Evolutionary conservation across 2,329 filamentous ascomycete genomes (phyloP).

Genomic region (Pseudopithomyces maydicus): DNA sequence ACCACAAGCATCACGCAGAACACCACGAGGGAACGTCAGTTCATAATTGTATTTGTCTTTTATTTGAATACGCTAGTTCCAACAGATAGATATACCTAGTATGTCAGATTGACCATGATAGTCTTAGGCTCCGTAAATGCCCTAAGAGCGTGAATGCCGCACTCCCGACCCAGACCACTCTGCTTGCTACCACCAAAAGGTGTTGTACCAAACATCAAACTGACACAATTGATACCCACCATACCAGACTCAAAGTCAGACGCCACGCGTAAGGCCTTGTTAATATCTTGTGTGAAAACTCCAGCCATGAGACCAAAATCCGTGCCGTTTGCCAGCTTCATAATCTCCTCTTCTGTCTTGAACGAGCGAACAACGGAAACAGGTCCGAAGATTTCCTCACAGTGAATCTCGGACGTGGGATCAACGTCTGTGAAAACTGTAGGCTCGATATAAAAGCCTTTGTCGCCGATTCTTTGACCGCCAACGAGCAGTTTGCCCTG

Average conservation of each 20-base stretch:
- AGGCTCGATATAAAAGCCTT: conserved; percentile 42
- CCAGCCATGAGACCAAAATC: conserved; percentile 46
- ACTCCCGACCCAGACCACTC: conserved; percentile 57
- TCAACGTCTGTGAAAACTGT: conserved; percentile 42
- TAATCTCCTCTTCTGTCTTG: conserved; percentile 47
- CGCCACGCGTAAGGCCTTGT: conserved; percentile 39
- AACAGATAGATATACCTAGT: conserved; percentile 17
- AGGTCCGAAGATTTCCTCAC: conserved; percentile 47
- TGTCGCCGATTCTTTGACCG: conserved; percentile 36
- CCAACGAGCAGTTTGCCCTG: conserved; percentile 40
- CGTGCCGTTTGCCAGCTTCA: conserved; percentile 45
- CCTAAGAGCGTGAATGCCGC: conserved; percentile 54
- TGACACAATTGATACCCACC: conserved; percentile 41
- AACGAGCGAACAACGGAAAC: conserved; percentile 42
- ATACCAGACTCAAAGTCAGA: conserved; percentile 41
- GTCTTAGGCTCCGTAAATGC: conserved; percentile 59
- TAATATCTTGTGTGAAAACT: conserved; percentile 48
- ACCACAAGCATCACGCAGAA: no score
- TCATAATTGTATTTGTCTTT: not conserved
- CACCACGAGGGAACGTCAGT: no score
- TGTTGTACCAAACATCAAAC: conserved; percentile 43
- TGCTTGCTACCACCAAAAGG: conserved; percentile 60
- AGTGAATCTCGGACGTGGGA: conserved; percentile 40
- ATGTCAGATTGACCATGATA: conserved; percentile 52
- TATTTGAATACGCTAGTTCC: not conserved